phyloP scores from a whole-genome alignment of 129 eudicot genomes.

The Tagetes erecta region DNA sequence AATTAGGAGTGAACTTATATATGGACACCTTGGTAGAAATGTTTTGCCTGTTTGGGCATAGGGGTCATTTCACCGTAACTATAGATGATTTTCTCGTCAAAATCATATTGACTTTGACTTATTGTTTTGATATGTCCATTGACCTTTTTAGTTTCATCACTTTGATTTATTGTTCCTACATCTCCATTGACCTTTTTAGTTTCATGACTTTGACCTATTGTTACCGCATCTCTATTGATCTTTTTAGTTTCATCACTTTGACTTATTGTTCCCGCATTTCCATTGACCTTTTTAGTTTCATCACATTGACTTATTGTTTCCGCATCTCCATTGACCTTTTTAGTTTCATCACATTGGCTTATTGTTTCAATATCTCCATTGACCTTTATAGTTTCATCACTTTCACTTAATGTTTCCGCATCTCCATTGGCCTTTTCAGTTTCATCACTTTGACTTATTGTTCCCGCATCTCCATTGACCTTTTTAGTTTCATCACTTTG shows the following conservation, averaged over 20 bases:
- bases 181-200: not conserved
- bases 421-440: too few species aligned
- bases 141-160: slow-evolving; percentile 17
- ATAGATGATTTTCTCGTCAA: not conserved
- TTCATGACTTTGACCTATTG: not conserved
- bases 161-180: not conserved
- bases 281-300: too few species aligned
- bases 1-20: too few species aligned
- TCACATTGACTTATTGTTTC: too few species aligned
- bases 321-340: too few species aligned
- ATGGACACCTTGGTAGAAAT: not conserved
- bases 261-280: too few species aligned
- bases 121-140: not conserved
- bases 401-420: not conserved
- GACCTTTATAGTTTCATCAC: not conserved
- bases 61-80: not conserved
- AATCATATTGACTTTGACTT: not conserved
- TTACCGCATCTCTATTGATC: not conserved
- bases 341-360: too few species aligned
- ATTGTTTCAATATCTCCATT: not conserved
- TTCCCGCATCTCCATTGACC: too few species aligned
- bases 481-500: not conserved
- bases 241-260: too few species aligned
- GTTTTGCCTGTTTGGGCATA: slow-evolving; percentile 7
- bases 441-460: too few species aligned